phyloP scores from a whole-genome alignment of 768 basidiomycete genomes.

The Mycena olivaceomarginata region DNA sequence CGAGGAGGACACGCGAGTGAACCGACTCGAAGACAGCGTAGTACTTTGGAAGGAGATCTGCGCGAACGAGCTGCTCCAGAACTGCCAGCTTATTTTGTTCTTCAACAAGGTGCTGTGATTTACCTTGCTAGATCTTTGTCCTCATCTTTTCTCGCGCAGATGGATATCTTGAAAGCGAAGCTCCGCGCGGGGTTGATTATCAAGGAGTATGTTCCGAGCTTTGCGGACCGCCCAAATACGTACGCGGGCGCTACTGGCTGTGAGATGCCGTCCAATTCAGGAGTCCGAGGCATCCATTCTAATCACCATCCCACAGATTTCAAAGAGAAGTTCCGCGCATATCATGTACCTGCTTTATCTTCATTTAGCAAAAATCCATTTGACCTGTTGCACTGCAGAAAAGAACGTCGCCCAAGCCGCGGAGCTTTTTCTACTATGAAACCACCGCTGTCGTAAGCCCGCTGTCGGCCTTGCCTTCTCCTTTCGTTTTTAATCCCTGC shows the following conservation, averaged over 20 bases:
- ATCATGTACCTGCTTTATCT: slow-evolving; percentile 70
- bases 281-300: background rate
- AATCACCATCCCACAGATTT: slow-evolving; percentile 68
- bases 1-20: slow-evolving; percentile 79
- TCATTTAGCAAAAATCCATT: background rate
- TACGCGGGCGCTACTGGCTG: slow-evolving; percentile 77
- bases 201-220: slow-evolving; percentile 77
- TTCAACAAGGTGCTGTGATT: slow-evolving; percentile 76
- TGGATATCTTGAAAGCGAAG: slow-evolving; percentile 74
- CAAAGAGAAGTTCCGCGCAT: slow-evolving; percentile 78
- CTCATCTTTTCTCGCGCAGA: slow-evolving; percentile 55
- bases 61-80: slow-evolving; percentile 73
- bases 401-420: slow-evolving; percentile 71
- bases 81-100: slow-evolving; percentile 83
- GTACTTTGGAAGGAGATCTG: slow-evolving; percentile 84
- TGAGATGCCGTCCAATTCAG: slow-evolving; percentile 54
- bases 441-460: slow-evolving; percentile 70
- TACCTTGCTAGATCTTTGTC: background rate
- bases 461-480: no score
- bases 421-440: slow-evolving; percentile 70
- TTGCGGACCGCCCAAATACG: slow-evolving; percentile 76
- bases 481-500: background rate
- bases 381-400: slow-evolving; percentile 57
- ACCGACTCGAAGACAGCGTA: slow-evolving; percentile 86
- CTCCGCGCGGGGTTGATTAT: slow-evolving; percentile 75